Evolutionary conservation across 805 yeast species (phyloP).

Genomic region (Jamesozyma piceae): DNA sequence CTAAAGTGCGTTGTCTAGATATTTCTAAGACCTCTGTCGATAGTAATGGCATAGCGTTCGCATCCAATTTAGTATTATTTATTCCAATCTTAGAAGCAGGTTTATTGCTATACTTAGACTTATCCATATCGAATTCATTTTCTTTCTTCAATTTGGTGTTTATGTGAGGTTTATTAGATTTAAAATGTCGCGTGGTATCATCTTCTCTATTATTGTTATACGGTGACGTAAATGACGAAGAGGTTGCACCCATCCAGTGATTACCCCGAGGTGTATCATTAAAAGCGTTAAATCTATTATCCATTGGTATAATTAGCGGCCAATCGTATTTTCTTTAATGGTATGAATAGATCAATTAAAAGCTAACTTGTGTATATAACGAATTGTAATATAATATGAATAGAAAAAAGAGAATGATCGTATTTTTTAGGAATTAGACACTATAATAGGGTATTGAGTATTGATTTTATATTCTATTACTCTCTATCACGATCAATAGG

Average conservation of each 20-base stretch:
- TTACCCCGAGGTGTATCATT: constrained; percentile 24
- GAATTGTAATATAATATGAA: not conserved
- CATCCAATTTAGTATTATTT: not conserved
- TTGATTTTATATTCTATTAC: no score
- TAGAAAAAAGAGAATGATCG: no score
- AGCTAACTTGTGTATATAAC: not conserved
- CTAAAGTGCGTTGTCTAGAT: constrained; percentile 65
- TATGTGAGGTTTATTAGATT: not conserved
- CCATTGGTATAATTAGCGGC: constrained; percentile 2
- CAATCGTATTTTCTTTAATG: not conserved
- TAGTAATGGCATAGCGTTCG: constrained; percentile 36
- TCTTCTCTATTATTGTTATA: constrained; percentile 1
- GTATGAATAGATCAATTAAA: not conserved
- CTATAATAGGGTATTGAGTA: no score
- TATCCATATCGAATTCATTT: not conserved
- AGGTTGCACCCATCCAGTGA: constrained; percentile 23
- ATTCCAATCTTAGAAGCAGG: not conserved
- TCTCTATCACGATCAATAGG: no score
- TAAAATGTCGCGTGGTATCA: constrained; percentile 10
- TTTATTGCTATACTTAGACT: not conserved
- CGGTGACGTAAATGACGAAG: constrained; percentile 1
- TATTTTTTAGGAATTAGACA: no score
- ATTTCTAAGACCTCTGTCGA: constrained; percentile 60
- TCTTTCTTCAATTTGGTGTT: not conserved
- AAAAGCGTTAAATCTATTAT: constrained; percentile 11